Evolutionary conservation across 2,329 filamentous ascomycete species (phyloP).

Genomic region (Lachnellula hyalina): DNA sequence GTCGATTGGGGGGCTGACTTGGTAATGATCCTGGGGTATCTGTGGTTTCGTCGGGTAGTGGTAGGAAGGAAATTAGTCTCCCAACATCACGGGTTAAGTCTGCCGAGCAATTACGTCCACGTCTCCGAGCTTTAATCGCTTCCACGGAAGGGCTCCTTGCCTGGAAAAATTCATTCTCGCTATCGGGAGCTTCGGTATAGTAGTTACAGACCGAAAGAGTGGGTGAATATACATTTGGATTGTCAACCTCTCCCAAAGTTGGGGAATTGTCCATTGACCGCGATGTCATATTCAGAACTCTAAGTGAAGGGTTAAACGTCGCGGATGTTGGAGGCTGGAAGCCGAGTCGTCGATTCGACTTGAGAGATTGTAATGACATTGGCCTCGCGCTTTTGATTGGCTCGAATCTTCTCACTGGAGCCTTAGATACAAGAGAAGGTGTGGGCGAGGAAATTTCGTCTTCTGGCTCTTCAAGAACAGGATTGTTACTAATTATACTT

Average conservation of each 20-base stretch:
- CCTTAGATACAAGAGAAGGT: slow-evolving; percentile 5
- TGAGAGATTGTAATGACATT: slow-evolving; percentile 4
- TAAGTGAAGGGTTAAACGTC: slow-evolving; percentile 20
- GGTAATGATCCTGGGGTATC: neutral
- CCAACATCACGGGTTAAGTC: slow-evolving; percentile 1
- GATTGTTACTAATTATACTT: slow-evolving; percentile 16
- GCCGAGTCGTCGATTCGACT: slow-evolving; percentile 3
- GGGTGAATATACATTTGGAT: slow-evolving; percentile 13
- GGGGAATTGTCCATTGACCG: slow-evolving; percentile 3
- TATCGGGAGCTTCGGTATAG: slow-evolving; percentile 10
- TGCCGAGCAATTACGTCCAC: slow-evolving; percentile 13
- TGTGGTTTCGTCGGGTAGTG: neutral
- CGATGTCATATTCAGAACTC: slow-evolving; percentile 3
- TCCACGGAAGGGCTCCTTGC: slow-evolving; percentile 1
- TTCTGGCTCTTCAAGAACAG: slow-evolving; percentile 24
- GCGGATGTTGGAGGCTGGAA: slow-evolving; percentile 19
- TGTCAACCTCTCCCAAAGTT: slow-evolving; percentile 1
- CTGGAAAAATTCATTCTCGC: slow-evolving; percentile 21
- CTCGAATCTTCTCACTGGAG: slow-evolving; percentile 7
- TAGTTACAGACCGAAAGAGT: slow-evolving; percentile 22
- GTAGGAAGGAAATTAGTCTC: slow-evolving; percentile 7
- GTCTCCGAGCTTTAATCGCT: slow-evolving; percentile 9
- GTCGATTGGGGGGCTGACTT: neutral
- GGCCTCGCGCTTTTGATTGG: slow-evolving; percentile 14
- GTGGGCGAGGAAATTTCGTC: slow-evolving; percentile 10